Evolutionary conservation across 1,284 basidiomycete species (phyloP).

Genomic region (Schizophyllum commune): DNA sequence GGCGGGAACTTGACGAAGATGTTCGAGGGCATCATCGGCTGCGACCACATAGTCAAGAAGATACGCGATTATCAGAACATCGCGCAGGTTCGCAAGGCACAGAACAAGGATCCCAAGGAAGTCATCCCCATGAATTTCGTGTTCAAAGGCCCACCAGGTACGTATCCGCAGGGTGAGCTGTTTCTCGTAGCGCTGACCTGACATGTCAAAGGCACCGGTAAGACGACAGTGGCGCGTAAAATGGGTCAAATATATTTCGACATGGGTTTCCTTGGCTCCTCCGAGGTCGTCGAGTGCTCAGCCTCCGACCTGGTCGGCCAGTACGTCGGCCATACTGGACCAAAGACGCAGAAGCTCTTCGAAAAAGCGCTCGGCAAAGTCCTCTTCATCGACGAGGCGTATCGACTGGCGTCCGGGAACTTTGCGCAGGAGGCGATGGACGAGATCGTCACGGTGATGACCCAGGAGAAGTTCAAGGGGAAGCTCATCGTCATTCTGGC

Average conservation of each 20-base stretch:
- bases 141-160: constrained; percentile 67
- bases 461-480: constrained; percentile 43
- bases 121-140: constrained; percentile 59
- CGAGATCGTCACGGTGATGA: constrained; percentile 55
- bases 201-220: constrained; percentile 33
- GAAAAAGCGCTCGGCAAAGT: constrained; percentile 57
- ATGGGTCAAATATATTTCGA: constrained; percentile 57
- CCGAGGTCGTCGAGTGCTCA: constrained; percentile 53
- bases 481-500: constrained; percentile 61
- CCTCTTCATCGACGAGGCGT: constrained; percentile 63
- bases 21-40: constrained; percentile 56
- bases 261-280: constrained; percentile 51
- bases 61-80: constrained; percentile 45
- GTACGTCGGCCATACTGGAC: constrained; percentile 62
- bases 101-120: constrained; percentile 34
- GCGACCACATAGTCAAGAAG: constrained; percentile 42
- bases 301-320: constrained; percentile 59
- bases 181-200: not conserved
- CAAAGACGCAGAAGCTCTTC: constrained; percentile 48
- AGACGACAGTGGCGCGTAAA: constrained; percentile 42
- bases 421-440: constrained; percentile 64
- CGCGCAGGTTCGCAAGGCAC: constrained; percentile 32
- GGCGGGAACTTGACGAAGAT: constrained; percentile 42
- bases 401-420: constrained; percentile 46
- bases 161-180: constrained; percentile 5